A percentile compares a stretch with the other conserved stretches of the same genome.
phyloP scores from a whole-genome alignment of 495 filamentous ascomycete species.

The Penicillium canescens region DNA sequence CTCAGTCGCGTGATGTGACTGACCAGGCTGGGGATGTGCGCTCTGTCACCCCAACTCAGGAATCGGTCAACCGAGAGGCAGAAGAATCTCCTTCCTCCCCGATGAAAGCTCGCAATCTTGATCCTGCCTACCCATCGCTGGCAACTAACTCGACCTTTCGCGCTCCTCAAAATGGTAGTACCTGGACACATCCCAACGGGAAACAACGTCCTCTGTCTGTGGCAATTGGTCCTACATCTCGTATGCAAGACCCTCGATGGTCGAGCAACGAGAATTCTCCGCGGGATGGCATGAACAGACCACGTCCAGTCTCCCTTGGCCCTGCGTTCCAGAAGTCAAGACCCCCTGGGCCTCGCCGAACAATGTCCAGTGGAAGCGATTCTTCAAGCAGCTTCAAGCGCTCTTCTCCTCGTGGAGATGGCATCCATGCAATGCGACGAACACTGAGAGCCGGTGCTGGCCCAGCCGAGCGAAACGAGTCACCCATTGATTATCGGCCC shows the following conservation, averaged over 20 bases:
- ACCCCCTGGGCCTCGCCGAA: slow-evolving; percentile 24
- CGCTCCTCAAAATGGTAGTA: slow-evolving; percentile 6
- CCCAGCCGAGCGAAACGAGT: slow-evolving; percentile 28
- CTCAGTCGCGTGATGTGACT: slow-evolving; percentile 12
- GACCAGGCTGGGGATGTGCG: slow-evolving; percentile 25
- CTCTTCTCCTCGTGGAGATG: slow-evolving; percentile 34
- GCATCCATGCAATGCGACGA: slow-evolving; percentile 52
- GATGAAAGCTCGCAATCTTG: slow-evolving; percentile 11
- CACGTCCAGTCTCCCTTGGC: slow-evolving; percentile 30
- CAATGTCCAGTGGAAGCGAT: slow-evolving; percentile 55
- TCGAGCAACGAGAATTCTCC: slow-evolving; percentile 7
- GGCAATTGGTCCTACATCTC: slow-evolving; percentile 16
- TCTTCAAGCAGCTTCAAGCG: slow-evolving; percentile 64
- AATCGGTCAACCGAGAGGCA: slow-evolving; percentile 10
- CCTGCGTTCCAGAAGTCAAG: slow-evolving; percentile 17
- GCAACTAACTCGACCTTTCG: slow-evolving; percentile 10
- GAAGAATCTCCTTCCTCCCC: slow-evolving; percentile 22
- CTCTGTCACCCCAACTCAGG: slow-evolving; percentile 22
- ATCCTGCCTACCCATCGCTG: slow-evolving; percentile 23
- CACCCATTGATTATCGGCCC: slow-evolving; percentile 31
- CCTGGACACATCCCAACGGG: slow-evolving; percentile 12
- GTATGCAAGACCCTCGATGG: slow-evolving; percentile 13
- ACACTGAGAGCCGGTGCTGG: slow-evolving; percentile 50
- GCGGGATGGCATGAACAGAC: slow-evolving; percentile 8
- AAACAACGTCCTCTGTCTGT: slow-evolving; percentile 26